Evolutionary conservation across 2,329 filamentous ascomycete species (phyloP), one percentile per base, ranked within the genome.

Genomic region (Claviceps spartinae): DNA sequence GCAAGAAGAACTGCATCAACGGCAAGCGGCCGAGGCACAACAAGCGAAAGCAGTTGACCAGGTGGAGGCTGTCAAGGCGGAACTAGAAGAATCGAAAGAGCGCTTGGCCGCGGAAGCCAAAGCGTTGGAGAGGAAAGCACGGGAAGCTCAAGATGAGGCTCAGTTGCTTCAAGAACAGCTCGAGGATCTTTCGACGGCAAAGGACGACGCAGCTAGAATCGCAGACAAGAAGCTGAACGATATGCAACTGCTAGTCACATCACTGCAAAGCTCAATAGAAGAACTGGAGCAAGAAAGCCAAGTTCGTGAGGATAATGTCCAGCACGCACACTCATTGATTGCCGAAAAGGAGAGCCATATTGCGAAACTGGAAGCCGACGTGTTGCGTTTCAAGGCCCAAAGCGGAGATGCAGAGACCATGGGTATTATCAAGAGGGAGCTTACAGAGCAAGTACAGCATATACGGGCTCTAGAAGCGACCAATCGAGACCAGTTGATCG

Each of bases 381-480:
- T 96, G 8, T 69, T 96, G 50, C 78, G 84, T 36, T 71, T 95
- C 5, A 96, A 91, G 63, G 87, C 90, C 0, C 86, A 93, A 60
- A 86, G 86, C 2, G 88, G 86, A 9, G 91, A 96, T 64, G 81
- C 82, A 0, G 90, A 96, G 58, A 93, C 88, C 0, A 77, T 97
- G 61, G 80, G 77, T 5, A 81, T 96, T 37, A 86, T 98, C 59
- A 88, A 91, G 64, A 80, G 83, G 58, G 90, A 98, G 68, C 76
- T 98, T 4, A 84, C 86, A 0, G 90, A 96, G 57, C 93, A 97
- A 63, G 86, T 98, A 1, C 77, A 81, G n/a, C 89, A 97, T 62
- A 95, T 96, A 57, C 83, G 88, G 54, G 83, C 80, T 34, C 73
- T 98, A 3, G 93, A 98, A 65, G 76, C 79, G 1, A 80, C 81